Conservation (phyloP, 371 early-diverging fungal genomes). For the Neoconidiobolus thromboides region DNA sequence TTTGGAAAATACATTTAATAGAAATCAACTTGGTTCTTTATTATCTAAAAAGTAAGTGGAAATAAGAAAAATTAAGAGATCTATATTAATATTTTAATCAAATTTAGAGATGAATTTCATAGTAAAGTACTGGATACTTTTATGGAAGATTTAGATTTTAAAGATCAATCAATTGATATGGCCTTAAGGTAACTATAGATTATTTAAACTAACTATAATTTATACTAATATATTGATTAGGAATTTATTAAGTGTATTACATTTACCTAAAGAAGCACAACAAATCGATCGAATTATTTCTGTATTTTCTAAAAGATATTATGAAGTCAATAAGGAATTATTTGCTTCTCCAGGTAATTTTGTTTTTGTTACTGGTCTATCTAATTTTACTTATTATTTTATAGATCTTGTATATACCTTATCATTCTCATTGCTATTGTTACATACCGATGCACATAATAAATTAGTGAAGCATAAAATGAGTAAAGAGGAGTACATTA, state of each 20-base stretch:
- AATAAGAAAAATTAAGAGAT: not conserved
- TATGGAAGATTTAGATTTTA: constrained; percentile 41
- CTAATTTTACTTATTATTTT: not conserved
- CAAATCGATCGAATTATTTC: constrained; percentile 78
- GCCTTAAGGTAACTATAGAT: constrained; percentile 34
- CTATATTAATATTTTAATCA: constrained; percentile 20
- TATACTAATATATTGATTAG: constrained; percentile 13
- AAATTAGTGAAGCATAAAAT: constrained; percentile 67
- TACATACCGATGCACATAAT: constrained; percentile 88
- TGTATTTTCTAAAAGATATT: constrained; percentile 62
- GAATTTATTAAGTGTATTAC: constrained; percentile 49
- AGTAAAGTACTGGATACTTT: not conserved
- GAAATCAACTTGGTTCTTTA: not conserved
- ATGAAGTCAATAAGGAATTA: constrained; percentile 44
- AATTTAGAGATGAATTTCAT: constrained; percentile 5
- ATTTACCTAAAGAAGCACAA: constrained; percentile 75
- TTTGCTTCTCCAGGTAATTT: constrained; percentile 34
- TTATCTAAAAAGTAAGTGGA: constrained; percentile 2
- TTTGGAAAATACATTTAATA: constrained; percentile 1
- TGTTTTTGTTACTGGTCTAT: not conserved
- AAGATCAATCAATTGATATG: constrained; percentile 44
- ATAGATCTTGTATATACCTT: constrained; percentile 57
- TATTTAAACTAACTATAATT: not conserved
- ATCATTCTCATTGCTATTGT: constrained; percentile 64
- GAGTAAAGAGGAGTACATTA: constrained; percentile 63